Evolutionary conservation across 2,329 filamentous ascomycete genomes (phyloP).

Genomic region (Alternaria ethzedia): DNA sequence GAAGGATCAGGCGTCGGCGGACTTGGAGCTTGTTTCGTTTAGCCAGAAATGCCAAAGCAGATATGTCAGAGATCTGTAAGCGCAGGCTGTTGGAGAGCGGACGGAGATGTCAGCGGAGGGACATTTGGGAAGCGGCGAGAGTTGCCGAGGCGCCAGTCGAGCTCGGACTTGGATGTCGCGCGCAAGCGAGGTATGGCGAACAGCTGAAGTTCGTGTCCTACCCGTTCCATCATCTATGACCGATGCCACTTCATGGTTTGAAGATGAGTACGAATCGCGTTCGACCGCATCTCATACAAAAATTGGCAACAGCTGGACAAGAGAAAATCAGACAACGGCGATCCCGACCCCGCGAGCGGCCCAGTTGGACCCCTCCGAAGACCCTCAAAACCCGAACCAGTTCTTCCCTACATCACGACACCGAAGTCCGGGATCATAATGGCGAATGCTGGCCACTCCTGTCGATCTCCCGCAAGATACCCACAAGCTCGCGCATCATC

Average conservation of each 20-base stretch:
- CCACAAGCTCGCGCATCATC: neutral
- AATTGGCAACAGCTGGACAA: neutral
- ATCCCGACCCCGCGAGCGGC: neutral
- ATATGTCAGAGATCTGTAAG: conserved; percentile 7
- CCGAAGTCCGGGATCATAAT: neutral
- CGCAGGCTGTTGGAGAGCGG: neutral
- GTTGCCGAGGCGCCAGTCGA: neutral
- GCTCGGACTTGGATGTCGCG: neutral
- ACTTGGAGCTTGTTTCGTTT: neutral
- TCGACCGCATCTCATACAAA: neutral
- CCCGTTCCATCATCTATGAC: neutral
- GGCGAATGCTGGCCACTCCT: neutral
- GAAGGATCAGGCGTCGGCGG: neutral
- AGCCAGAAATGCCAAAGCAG: neutral
- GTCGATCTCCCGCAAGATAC: conserved; percentile 6
- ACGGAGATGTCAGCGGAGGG: neutral
- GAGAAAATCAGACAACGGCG: neutral
- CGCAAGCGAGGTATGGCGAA: neutral
- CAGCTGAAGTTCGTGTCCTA: neutral
- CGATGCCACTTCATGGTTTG: neutral
- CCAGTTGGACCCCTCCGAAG: neutral
- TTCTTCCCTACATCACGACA: neutral
- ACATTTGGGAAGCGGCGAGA: neutral
- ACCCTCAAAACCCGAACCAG: neutral
- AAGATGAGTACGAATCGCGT: neutral